These are phyloP conservation scores for Rutstroemia sydowiana DNA, from an alignment of 2,329 filamentous ascomycete genomes.

Conservation along the genomic window DNA sequence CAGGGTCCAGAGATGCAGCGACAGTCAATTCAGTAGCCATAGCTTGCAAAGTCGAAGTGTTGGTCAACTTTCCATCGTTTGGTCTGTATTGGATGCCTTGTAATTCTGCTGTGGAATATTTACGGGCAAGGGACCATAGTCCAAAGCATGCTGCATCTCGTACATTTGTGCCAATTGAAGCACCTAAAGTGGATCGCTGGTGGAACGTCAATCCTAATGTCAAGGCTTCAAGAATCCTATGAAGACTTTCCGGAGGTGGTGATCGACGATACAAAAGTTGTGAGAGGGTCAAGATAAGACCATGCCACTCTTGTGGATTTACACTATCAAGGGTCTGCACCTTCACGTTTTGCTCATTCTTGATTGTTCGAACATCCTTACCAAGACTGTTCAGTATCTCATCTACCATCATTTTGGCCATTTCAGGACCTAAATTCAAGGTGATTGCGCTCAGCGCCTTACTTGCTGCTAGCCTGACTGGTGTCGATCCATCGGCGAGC, in stretches of 20 bases:
- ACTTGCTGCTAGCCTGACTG: slow-evolving; percentile 82
- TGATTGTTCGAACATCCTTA: slow-evolving; percentile 40
- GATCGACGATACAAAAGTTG: slow-evolving; percentile 82
- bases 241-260: slow-evolving; percentile 61
- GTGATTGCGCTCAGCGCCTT: slow-evolving; percentile 88
- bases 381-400: slow-evolving; percentile 67
- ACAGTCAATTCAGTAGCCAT: slow-evolving; percentile 76
- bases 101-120: slow-evolving; percentile 77
- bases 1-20: slow-evolving; percentile 77
- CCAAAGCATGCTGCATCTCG: slow-evolving; percentile 95
- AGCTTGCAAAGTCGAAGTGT: slow-evolving; percentile 54
- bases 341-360: slow-evolving; percentile 34
- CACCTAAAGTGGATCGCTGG: slow-evolving; percentile 77
- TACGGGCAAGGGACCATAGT: slow-evolving; percentile 83
- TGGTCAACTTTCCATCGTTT: slow-evolving; percentile 18
- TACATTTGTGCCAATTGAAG: slow-evolving; percentile 79
- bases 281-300: slow-evolving; percentile 77
- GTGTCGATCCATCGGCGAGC: slow-evolving; percentile 81
- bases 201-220: slow-evolving; percentile 81
- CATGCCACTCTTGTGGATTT: slow-evolving; percentile 84
- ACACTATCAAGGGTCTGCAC: slow-evolving; percentile 60
- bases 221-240: slow-evolving; percentile 68
- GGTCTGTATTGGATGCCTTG: slow-evolving; percentile 43
- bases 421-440: slow-evolving; percentile 67
- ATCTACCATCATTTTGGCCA: slow-evolving; percentile 82